A percentile compares a stretch with the other conserved stretches of the same genome.
Evolutionary conservation across 1,284 basidiomycete genomes (phyloP).

Genomic region (Tausonia pullulans): DNA sequence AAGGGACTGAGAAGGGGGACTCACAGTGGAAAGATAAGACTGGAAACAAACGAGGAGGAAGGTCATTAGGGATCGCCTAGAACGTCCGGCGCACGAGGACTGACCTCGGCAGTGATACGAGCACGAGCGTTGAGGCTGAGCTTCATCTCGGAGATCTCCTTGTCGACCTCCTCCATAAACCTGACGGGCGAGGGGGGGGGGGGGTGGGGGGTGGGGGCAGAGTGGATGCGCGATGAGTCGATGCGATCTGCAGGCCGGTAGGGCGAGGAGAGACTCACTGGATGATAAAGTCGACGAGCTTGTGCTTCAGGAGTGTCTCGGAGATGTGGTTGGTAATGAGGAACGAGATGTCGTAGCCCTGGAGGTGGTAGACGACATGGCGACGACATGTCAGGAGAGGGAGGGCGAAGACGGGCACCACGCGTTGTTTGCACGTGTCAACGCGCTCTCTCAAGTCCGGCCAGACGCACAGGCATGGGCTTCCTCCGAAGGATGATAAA

Average conservation of each 20-base stretch:
- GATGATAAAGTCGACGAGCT: slow-evolving; percentile 99
- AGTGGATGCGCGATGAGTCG: neutral
- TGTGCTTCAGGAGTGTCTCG: slow-evolving; percentile 98
- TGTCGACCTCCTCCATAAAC: slow-evolving; percentile 92
- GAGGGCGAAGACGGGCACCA: neutral
- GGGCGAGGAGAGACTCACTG: slow-evolving; percentile 44
- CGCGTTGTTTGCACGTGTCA: neutral
- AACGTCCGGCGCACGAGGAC: neutral
- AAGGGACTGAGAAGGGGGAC: neutral
- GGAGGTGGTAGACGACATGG: neutral
- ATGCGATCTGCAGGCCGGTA: neutral
- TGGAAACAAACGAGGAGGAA: neutral
- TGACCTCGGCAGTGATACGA: slow-evolving; percentile 82
- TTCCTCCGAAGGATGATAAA: slow-evolving; percentile 93
- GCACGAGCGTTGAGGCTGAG: slow-evolving; percentile 81
- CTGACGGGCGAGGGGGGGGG: slow-evolving; percentile 32
- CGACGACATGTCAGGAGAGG: neutral
- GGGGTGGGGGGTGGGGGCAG: neutral
- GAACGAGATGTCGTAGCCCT: slow-evolving; percentile 99
- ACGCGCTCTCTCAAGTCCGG: neutral
- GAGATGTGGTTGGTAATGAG: slow-evolving; percentile 94
- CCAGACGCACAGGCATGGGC: slow-evolving; percentile 62
- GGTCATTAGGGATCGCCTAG: neutral
- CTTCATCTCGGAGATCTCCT: slow-evolving; percentile 50
- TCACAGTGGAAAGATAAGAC: slow-evolving; percentile 12